A percentile compares a stretch with the other conserved stretches of the same genome.
Conservation (phyloP, 1,139 yeast species). For the Saccharomyces hybrid region DNA sequence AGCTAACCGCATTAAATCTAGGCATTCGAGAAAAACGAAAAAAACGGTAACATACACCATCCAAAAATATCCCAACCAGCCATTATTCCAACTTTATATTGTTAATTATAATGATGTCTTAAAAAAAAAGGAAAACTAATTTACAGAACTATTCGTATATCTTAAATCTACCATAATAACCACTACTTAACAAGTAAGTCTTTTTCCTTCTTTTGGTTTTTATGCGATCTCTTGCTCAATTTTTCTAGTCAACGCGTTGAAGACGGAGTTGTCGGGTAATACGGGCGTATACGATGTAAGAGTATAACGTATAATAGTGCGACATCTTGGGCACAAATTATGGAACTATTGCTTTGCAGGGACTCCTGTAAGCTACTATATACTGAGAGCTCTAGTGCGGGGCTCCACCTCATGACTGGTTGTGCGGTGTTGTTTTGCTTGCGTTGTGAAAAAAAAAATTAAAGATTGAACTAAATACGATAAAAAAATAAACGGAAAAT, state of each 20-base stretch:
- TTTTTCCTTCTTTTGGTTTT: neutral
- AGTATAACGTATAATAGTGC: neutral
- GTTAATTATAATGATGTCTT: neutral
- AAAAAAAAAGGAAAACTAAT: neutral
- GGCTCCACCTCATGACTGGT: too few relatives aligned
- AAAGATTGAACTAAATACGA: neutral
- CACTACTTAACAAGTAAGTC: neutral
- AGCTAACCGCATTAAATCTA: neutral
- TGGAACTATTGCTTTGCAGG: neutral
- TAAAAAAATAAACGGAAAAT: neutral
- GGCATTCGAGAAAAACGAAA: slow-evolving; percentile 3
- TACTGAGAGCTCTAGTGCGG: neutral
- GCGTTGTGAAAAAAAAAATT: neutral
- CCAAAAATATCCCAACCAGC: slow-evolving; percentile 32
- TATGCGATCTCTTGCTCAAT: slow-evolving; percentile 1
- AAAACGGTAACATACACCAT: slow-evolving; percentile 26
- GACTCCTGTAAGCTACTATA: neutral
- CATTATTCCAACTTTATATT: slow-evolving; percentile 8
- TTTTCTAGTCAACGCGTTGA: slow-evolving; percentile 1
- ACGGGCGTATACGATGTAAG: neutral
- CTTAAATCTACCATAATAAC: too few relatives aligned
- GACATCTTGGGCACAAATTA: neutral
- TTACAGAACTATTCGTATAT: too few relatives aligned
- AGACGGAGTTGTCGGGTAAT: slow-evolving; percentile 1
- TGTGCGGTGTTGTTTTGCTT: too few relatives aligned